These are phyloP conservation scores for Rhynchospora pubera DNA, from an alignment of 176 grass and related monocot genomes.

Conservation along the genomic window DNA sequence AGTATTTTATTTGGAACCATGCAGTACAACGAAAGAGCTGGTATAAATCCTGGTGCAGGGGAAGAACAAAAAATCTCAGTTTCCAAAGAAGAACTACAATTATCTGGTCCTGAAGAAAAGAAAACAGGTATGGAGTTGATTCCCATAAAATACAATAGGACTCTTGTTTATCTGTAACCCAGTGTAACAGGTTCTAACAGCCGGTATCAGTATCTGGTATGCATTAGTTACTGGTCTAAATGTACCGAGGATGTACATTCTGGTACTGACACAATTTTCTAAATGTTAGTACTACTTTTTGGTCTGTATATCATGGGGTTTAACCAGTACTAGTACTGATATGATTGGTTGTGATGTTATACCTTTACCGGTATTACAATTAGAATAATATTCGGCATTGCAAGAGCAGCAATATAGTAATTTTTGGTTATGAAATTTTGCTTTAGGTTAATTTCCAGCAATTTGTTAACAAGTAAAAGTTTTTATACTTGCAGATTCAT, in stretches of 20 bases:
- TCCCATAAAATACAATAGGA: background rate
- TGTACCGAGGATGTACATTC: background rate
- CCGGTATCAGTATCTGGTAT: background rate
- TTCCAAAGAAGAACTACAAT: background rate
- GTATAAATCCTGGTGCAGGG: background rate
- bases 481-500: slow-evolving; percentile 31
- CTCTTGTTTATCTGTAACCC: background rate
- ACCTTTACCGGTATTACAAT: background rate
- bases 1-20: background rate
- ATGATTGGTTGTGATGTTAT: too few species aligned
- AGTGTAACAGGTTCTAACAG: background rate
- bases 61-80: background rate
- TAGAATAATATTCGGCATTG: background rate
- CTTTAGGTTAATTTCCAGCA: background rate
- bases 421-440: slow-evolving; percentile 17
- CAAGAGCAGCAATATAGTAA: background rate
- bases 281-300: background rate
- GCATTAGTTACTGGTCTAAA: background rate
- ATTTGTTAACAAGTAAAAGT: background rate
- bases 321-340: background rate
- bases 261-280: background rate
- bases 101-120: background rate
- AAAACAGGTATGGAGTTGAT: slow-evolving; percentile 1
- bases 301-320: background rate
- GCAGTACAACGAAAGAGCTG: background rate